Base-by-base conservation (phyloP, 148 eudicot genomes). In the Fagopyrum tataricum region DNA sequence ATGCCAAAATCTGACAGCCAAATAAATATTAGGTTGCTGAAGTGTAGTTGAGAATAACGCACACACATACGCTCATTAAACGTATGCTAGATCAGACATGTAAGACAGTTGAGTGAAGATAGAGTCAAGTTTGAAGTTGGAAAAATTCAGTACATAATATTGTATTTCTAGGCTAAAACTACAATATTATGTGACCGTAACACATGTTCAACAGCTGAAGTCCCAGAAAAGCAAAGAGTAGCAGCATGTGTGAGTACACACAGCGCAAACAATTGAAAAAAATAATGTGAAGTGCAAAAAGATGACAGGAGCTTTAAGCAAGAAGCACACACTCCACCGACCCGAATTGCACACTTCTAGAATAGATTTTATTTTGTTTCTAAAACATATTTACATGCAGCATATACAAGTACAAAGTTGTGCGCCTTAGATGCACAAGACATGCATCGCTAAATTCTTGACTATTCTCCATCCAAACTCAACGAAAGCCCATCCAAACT, bases 1-100 rank as follows among this genome's bases (percentile, higher is more conserved):
- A 94, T 94, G 80, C 98, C 98, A 82, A 94, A 94, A 74, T 94
- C 98, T 94, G 82, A 48, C 75, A 46, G 8, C 59, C 20, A 70
- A 70, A 42, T 21, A 2, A n/a, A 42, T 44, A 13, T 44, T 5
- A 43, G 72, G 43, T 31, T 42, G 43, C 68, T 64, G 11, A 31
- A 37, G 18, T 14, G n/a, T 5, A 14, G 18, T 37, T 31, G 69
- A 64, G 18, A 64, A 18, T 64, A 14, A 64, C 13, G 43, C 31
- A 18, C 12, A 39, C 18, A 39, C 9, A 64, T 64, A 64, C 43
- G 26, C 17, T 64, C 69, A 26, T 31, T 31, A 37, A 37, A 64
- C 31, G 39, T n/a, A 37, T 42, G 18, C 44, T 64, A 61, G 3
- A 37, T 18, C 14, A 64, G 69, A 64, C 43, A 8, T 13, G 43